Evolutionary conservation across 2,329 filamentous ascomycete genomes (phyloP).

Genomic region (Penicillium sp.): DNA sequence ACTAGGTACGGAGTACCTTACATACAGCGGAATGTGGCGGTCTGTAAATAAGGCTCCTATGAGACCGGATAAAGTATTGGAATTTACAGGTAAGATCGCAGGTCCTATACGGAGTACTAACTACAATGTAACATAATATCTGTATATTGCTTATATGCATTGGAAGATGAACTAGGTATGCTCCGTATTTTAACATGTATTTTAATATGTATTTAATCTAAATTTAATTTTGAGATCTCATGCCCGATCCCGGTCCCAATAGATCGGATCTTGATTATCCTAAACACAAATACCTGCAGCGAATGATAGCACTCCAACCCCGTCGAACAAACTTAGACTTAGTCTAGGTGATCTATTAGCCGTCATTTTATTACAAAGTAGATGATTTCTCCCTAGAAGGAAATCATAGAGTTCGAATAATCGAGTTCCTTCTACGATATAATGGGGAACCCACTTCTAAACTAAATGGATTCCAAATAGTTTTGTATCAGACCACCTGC

Average conservation of each 20-base stretch:
- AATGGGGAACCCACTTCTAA: background rate
- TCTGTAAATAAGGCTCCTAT: slow-evolving; percentile 1
- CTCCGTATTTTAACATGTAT: background rate
- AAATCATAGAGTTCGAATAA: background rate
- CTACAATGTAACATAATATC: background rate
- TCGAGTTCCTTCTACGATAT: background rate
- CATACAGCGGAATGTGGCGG: slow-evolving; percentile 3
- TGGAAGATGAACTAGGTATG: too few relatives aligned
- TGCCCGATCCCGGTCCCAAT: background rate
- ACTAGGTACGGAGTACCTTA: background rate
- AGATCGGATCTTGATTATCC: slow-evolving; percentile 9
- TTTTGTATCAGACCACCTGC: background rate
- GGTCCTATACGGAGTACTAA: too few relatives aligned
- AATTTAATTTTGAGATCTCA: slow-evolving; percentile 1
- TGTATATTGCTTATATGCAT: background rate
- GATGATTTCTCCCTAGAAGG: background rate
- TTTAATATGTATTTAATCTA: background rate
- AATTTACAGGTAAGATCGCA: background rate
- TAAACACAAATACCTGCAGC: slow-evolving; percentile 7
- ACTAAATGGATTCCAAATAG: background rate
- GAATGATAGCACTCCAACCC: slow-evolving; percentile 4
- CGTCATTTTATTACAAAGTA: background rate
- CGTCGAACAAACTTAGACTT: background rate
- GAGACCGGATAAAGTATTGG: background rate
- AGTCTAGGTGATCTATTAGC: background rate